Percentiles rank a stretch among this genome's conserved stretches.
These are phyloP conservation scores for Phaffia rhodozyma DNA, from an alignment of 1,284 basidiomycete species.

Conservation along the genomic window DNA sequence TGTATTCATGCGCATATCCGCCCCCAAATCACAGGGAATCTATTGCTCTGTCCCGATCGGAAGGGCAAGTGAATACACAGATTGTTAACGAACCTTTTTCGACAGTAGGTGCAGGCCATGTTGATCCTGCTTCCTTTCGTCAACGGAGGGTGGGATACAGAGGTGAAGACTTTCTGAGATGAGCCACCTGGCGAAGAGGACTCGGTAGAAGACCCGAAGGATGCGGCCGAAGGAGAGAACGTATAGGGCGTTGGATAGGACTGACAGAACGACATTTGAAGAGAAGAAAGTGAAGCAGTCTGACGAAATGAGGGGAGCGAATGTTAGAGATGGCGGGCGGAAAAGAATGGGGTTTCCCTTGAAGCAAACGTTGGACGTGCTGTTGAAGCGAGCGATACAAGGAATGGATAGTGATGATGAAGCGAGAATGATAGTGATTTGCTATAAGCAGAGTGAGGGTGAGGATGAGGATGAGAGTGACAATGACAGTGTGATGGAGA, in stretches of 20 bases:
- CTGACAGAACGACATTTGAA: background rate
- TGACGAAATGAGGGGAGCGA: conserved; percentile 19
- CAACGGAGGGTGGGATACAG: no score
- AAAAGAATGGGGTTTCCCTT: conserved; percentile 46
- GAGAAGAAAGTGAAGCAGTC: conserved; percentile 21
- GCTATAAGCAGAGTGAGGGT: background rate
- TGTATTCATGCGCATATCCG: no score
- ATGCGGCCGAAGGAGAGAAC: background rate
- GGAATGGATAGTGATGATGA: conserved; percentile 63
- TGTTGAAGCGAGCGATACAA: conserved; percentile 30
- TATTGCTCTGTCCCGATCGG: no score
- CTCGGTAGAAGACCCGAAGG: conserved; percentile 15
- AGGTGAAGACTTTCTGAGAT: no score
- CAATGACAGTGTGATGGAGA: background rate
- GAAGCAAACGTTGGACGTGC: no score
- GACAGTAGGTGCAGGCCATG: conserved; percentile 34
- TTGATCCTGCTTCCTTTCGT: conserved; percentile 28
- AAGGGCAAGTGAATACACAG: no score
- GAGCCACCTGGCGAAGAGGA: conserved; percentile 21
- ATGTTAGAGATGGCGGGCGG: background rate
- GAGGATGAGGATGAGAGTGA: no score
- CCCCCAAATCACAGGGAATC: no score
- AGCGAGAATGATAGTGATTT: conserved; percentile 71
- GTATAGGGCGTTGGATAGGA: background rate
- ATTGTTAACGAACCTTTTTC: conserved; percentile 28